These are phyloP conservation scores for Silene uniflora DNA, from an alignment of 148 eudicot genomes.

Conservation along the genomic window DNA sequence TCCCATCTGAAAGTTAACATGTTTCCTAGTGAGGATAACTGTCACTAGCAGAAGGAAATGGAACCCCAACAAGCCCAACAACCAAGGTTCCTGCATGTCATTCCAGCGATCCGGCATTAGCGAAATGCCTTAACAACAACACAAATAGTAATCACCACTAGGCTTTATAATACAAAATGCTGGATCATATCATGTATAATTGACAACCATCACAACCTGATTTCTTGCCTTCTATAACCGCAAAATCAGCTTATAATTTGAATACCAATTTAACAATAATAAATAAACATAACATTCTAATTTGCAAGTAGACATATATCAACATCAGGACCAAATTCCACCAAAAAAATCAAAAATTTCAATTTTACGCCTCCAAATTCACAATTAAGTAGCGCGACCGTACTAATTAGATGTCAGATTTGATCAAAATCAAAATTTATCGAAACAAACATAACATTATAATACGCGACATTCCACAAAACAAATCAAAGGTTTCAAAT, in stretches of 20 bases:
- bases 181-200: background rate
- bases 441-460: background rate
- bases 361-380: background rate
- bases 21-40: conserved; percentile 53
- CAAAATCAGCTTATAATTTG: background rate
- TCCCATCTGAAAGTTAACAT: conserved; percentile 83
- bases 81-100: conserved; percentile 69
- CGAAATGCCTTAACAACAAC: background rate
- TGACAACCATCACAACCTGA: background rate
- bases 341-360: background rate
- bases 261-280: background rate
- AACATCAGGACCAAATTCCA: no score
- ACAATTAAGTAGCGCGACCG: background rate
- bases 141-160: background rate
- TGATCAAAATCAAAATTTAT: background rate
- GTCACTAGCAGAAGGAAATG: conserved; percentile 49
- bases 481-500: no score
- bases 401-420: background rate
- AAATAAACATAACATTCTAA: background rate
- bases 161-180: background rate
- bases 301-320: no score
- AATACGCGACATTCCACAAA: no score
- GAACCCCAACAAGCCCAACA: conserved; percentile 65
- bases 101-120: background rate
- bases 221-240: background rate